Conservation (phyloP, 1,284 basidiomycete species). For the Ceratobasidium sp. region DNA sequence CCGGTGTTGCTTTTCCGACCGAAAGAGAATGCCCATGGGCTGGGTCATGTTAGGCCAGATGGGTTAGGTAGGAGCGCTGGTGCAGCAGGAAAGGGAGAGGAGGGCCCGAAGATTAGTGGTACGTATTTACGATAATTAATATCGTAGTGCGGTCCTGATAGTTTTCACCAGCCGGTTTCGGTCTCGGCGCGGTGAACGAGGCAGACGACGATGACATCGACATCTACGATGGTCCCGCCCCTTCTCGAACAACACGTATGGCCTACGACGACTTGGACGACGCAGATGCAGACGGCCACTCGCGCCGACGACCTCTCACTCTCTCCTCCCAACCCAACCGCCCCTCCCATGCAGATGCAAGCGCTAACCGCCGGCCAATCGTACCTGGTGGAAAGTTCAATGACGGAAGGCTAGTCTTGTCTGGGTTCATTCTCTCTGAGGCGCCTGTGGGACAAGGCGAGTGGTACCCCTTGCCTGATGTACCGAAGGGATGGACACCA, state of each 20-base stretch:
- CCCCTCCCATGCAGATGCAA: constrained; percentile 11
- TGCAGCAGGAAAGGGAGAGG: constrained; percentile 52
- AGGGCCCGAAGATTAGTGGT: constrained; percentile 75
- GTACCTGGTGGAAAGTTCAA: constrained; percentile 65
- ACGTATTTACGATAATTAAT: constrained; percentile 49
- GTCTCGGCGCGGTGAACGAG: constrained; percentile 86
- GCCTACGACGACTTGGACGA: constrained; percentile 78
- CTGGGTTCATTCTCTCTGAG: constrained; percentile 81
- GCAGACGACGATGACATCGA: constrained; percentile 92
- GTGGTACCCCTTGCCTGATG: constrained; percentile 80
- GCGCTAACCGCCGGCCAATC: constrained; percentile 41
- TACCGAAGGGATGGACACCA: constrained; percentile 88
- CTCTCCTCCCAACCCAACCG: constrained; percentile 14
- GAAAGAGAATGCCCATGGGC: constrained; percentile 82
- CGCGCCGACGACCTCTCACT: constrained; percentile 29
- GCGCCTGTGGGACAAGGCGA: constrained; percentile 78
- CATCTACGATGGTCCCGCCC: constrained; percentile 67
- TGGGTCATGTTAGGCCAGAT: constrained; percentile 77
- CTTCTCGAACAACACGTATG: constrained; percentile 55
- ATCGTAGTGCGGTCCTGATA: constrained; percentile 39
- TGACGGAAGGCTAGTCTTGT: constrained; percentile 80
- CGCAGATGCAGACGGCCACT: constrained; percentile 66
- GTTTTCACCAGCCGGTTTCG: constrained; percentile 75
- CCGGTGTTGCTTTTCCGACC: constrained; percentile 71
- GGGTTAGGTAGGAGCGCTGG: constrained; percentile 55